phyloP scores from a whole-genome alignment of 306 rosid species.

The Dalbergia cultrata region DNA sequence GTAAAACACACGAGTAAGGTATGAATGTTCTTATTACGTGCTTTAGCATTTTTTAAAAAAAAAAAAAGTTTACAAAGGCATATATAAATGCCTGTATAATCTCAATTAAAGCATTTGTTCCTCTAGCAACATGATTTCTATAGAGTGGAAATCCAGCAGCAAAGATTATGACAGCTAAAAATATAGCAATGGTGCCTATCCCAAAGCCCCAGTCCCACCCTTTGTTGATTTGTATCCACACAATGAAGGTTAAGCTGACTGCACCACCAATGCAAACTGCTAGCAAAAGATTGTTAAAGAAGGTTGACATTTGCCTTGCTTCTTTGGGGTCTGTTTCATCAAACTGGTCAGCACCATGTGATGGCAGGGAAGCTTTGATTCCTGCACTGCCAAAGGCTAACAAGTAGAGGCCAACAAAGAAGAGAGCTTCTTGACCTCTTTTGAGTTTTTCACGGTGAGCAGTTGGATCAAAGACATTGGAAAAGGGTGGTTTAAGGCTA shows the following conservation, averaged over 20 bases:
- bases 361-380: slow-evolving; percentile 76
- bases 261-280: slow-evolving; percentile 78
- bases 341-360: slow-evolving; percentile 96
- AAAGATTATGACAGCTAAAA: slow-evolving; percentile 61
- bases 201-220: slow-evolving; percentile 98
- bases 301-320: slow-evolving; percentile 75
- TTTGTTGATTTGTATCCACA: slow-evolving; percentile 76
- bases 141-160: slow-evolving; percentile 73
- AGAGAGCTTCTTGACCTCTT: slow-evolving; percentile 62
- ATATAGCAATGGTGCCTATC: slow-evolving; percentile 62
- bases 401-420: slow-evolving; percentile 70
- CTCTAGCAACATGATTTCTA: slow-evolving; percentile 64
- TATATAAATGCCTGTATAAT: slow-evolving; percentile 64
- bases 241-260: slow-evolving; percentile 73
- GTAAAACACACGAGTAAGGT: slow-evolving; percentile 17
- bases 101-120: slow-evolving; percentile 67
- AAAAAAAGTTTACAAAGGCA: not conserved
- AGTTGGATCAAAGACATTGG: slow-evolving; percentile 51
- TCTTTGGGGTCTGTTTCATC: slow-evolving; percentile 83
- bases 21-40: not conserved
- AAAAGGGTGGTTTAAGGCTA: slow-evolving; percentile 66
- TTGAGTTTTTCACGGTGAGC: slow-evolving; percentile 57
- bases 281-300: slow-evolving; percentile 74
- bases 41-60: not conserved
- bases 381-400: slow-evolving; percentile 76